Conservation (phyloP, 2,329 filamentous ascomycete species). For the Sporothrix luriei region DNA sequence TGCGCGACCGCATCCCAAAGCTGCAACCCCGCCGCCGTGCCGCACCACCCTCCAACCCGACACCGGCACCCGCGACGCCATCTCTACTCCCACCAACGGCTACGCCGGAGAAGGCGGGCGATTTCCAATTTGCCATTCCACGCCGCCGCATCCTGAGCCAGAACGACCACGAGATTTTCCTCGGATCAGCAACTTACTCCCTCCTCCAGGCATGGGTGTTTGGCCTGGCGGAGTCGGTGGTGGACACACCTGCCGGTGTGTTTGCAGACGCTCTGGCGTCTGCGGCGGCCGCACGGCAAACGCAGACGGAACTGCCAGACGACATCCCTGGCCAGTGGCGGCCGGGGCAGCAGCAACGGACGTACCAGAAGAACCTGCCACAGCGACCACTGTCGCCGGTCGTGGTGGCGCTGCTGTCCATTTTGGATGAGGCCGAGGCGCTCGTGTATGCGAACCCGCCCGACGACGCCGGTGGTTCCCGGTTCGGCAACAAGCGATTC, state of each 20-base stretch:
- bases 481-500: conserved; percentile 95
- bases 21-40: conserved; percentile 66
- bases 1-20: conserved; percentile 65
- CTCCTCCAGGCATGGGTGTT: conserved; percentile 86
- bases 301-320: not conserved
- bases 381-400: conserved; percentile 60
- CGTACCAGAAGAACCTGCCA: conserved; percentile 31
- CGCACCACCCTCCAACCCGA: conserved; percentile 54
- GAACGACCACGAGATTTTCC: conserved; percentile 79
- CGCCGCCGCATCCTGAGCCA: conserved; percentile 78
- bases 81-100: conserved; percentile 66
- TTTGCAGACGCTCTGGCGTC: conserved; percentile 41
- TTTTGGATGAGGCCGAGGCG: conserved; percentile 70
- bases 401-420: conserved; percentile 65
- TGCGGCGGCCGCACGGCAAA: not conserved
- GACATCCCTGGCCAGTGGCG: conserved; percentile 26
- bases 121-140: conserved; percentile 65
- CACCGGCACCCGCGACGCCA: conserved; percentile 75
- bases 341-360: not conserved
- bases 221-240: conserved; percentile 77
- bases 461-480: conserved; percentile 80
- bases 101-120: conserved; percentile 48
- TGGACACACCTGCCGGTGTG: conserved; percentile 54
- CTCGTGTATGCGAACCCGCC: conserved; percentile 73
- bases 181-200: conserved; percentile 71